Base-by-base conservation (phyloP, 1,284 basidiomycete species). In the Spongispora temasekensis region DNA sequence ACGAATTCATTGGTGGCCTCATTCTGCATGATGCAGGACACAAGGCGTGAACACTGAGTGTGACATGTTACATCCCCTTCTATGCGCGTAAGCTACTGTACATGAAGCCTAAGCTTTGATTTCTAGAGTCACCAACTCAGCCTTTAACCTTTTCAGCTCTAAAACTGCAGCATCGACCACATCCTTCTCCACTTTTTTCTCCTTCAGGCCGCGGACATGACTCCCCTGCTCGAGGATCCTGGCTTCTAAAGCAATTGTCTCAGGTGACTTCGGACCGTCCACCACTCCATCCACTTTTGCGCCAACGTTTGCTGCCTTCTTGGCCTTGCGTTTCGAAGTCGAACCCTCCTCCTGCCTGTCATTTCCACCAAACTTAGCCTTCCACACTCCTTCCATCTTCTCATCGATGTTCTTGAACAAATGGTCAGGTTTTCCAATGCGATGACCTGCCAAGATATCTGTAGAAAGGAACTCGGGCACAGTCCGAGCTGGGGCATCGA, bases 401-500 rank as follows among this genome's bases (percentile, higher is more conserved):
- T 95, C 93, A 61, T 98, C 94, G 66, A 99, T 98, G 72, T 87
- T 89, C 80, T 93, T 94, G 83, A 99, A 98, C 66, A 99, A 78
- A 76, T 98, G 92, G 55, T 87, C 90, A 8, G 97, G 94, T 67
- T 85, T 89, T 59, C 94, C 93, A 63, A 98, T 88, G 57, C 78
- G 81, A 78, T 98, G 97, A 0, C 95, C 95, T 0, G 88, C 85
- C 34, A 97, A 82, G 60, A 99, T 88, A 73, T 98, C 97, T 65
- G 89, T 88, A 13, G 84, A 79, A 60, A 93, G 71, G 21, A 79
- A 79, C 42, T 83, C 81, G 2, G 94, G 89, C 2, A 97, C 86
- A 12, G 84, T 79, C 53, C 96, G 87, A 3, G 90, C 83, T 3
- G 95, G 95, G 1, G 95, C 96, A 74, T 97, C 94, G 65, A 99